Percentiles rank a stretch among this genome's conserved stretches.
Evolutionary conservation across 306 rosid species (phyloP).

Genomic region (Glycine tomentella): DNA sequence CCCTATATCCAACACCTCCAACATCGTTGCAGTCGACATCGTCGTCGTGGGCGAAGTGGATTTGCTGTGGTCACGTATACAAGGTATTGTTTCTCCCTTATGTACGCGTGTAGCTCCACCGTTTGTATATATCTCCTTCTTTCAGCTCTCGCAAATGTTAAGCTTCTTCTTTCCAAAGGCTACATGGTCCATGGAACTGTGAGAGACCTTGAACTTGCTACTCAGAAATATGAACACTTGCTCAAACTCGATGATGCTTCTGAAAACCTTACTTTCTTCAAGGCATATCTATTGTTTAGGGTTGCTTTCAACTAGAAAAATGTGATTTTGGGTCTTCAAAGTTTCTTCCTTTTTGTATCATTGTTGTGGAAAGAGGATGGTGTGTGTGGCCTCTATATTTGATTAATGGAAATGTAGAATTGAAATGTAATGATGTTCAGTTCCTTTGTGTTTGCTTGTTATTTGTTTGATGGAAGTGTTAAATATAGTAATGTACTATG

Average conservation of each 20-base stretch:
- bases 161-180: conserved; percentile 72
- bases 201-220: conserved; percentile 51
- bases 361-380: conserved; percentile 22
- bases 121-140: too few relatives aligned
- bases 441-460: conserved; percentile 5
- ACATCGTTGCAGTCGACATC: too few relatives aligned
- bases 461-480: conserved; percentile 28
- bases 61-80: too few relatives aligned
- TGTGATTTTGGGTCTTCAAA: conserved; percentile 40
- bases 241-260: conserved; percentile 48
- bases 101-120: too few relatives aligned
- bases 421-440: not conserved
- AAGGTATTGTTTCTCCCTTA: too few relatives aligned
- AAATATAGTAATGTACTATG: conserved; percentile 29
- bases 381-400: not conserved
- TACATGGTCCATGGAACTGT: conserved; percentile 75
- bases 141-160: too few relatives aligned
- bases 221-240: conserved; percentile 55
- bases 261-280: conserved; percentile 50
- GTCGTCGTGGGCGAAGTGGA: too few relatives aligned
- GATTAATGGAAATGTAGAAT: not conserved
- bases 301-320: not conserved
- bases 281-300: conserved; percentile 56
- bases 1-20: too few relatives aligned
- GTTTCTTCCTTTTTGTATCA: conserved; percentile 25